Evolutionary conservation across 495 filamentous ascomycete genomes (phyloP), one percentile per base, ranked within the genome.

Genomic region (Halenospora varia): DNA sequence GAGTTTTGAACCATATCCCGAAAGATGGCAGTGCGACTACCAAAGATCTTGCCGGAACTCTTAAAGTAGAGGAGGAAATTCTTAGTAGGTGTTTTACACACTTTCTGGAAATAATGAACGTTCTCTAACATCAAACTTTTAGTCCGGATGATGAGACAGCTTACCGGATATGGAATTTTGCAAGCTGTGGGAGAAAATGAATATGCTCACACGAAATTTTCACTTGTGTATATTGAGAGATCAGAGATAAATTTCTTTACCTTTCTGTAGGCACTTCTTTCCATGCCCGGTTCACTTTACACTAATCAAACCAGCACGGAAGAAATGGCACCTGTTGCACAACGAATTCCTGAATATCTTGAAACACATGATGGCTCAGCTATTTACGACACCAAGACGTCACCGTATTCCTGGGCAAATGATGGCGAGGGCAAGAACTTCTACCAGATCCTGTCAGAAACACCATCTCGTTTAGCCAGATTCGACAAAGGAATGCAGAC

Each of bases 201-300:
- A 10, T 66, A 63, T 46, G 45, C 61, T 10, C 64, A 66, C 26
- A 66, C 61, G 3, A 49, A 48, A 11, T 54, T 55, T 39, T 66
- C 64, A 13, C 51, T 66, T 10, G 64, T 57, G n/a, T 66, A 66
- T 18, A 48, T 66, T 22, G 61, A 66, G n/a, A 55, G 62, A 23
- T 45, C 59, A 15, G 64, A 66, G 55, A 61, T 63, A 10, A 58
- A 66, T 17, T 64, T 66, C 51, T 63, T 62, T 49, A 57, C 53
- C 25, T 41, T 57, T 4, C 52, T 56, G 59, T 54, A 45, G 6
- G 44, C 2, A 35, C 48, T n/a, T 1, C 6, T 10, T 18, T 51
- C 23, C 24, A 35, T 35, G 6, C 13, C 29, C 29, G 29, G 29
- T 20, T 20, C 22, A 13, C 24, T 44, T 26, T 29, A 18, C 8